Base-by-base conservation (phyloP, 768 basidiomycete genomes). In the Hericium erinaceus region DNA sequence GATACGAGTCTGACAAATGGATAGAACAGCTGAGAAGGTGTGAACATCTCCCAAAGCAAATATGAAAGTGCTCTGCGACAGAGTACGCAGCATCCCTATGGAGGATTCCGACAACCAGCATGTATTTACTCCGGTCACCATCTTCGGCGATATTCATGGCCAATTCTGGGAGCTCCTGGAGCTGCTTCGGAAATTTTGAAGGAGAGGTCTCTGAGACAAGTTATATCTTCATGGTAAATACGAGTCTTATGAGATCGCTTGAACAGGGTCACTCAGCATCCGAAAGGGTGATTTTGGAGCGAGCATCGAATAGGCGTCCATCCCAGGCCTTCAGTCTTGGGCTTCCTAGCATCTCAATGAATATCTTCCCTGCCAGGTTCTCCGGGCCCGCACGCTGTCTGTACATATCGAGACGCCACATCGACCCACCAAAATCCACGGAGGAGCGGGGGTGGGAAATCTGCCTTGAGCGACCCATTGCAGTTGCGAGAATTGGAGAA, bases 91-190 rank as follows among this genome's bases (percentile, higher is more conserved):
- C 51, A 86, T 95, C 51, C 80, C 95, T 39, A 85, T 98, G 69
- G 95, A 99, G 70, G 95, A 99, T 69, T 93, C 89, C 56, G 98
- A 98, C 69, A 95, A 98, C 57, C 94, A 97, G 67, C 95, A 95
- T 37, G 92, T 99, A 55, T 89, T 90, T 39, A 89, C 83, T 61
- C 95, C 95, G 1, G 95, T 98, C 40, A 98, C 95, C 33, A 88
- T 92, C 62, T 92, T 90, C 67, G 95, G 95, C 37, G 95, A 98
- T 68, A 95, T 98, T 54, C 95, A 98, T 65, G 95, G 95, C 24
- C 95, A 98, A 69, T 97, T 97, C 72, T 98, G 92, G 87, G 95
- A 98, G 67, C 75, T 98, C 50, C 78, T 95, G 38, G 94, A 99
- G 73, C 74, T 99, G 52, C 75, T 97, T 64, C 74, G 88, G 64